These are phyloP conservation scores for Tulasnella sp. DNA, from an alignment of 768 basidiomycete species.

Conservation along the genomic window DNA sequence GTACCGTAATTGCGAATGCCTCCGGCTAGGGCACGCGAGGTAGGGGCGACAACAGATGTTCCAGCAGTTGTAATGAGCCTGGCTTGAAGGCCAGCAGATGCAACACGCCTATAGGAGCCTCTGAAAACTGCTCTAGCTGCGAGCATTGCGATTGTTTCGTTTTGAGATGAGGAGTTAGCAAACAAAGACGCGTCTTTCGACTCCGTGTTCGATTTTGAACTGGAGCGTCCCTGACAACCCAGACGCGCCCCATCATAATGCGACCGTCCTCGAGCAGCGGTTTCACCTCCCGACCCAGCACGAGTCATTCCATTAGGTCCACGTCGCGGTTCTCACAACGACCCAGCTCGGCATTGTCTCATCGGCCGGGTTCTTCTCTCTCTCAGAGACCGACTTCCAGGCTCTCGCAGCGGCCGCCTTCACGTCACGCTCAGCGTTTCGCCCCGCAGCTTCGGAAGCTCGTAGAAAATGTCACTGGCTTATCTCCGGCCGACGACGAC, in stretches of 20 bases:
- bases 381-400: slow-evolving; percentile 38
- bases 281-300: slow-evolving; percentile 12
- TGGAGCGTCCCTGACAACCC: background rate
- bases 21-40: background rate
- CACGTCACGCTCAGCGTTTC: slow-evolving; percentile 40
- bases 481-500: slow-evolving; percentile 33
- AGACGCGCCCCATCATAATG: too few relatives aligned
- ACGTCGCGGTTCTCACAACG: slow-evolving; percentile 27
- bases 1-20: background rate
- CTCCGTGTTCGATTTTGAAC: background rate
- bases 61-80: background rate
- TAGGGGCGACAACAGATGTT: background rate
- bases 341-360: slow-evolving; percentile 17
- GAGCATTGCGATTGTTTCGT: background rate
- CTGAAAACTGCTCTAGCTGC: background rate
- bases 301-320: slow-evolving; percentile 17
- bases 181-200: background rate
- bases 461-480: slow-evolving; percentile 30
- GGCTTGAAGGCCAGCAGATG: background rate
- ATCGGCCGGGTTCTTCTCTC: slow-evolving; percentile 29
- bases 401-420: slow-evolving; percentile 41
- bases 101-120: background rate
- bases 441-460: slow-evolving; percentile 44
- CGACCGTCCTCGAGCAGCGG: slow-evolving; percentile 3
- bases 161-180: background rate